These are phyloP conservation scores for Mycosphaerella arachidis DNA, from an alignment of 2,329 filamentous ascomycete species.

Conservation along the genomic window DNA sequence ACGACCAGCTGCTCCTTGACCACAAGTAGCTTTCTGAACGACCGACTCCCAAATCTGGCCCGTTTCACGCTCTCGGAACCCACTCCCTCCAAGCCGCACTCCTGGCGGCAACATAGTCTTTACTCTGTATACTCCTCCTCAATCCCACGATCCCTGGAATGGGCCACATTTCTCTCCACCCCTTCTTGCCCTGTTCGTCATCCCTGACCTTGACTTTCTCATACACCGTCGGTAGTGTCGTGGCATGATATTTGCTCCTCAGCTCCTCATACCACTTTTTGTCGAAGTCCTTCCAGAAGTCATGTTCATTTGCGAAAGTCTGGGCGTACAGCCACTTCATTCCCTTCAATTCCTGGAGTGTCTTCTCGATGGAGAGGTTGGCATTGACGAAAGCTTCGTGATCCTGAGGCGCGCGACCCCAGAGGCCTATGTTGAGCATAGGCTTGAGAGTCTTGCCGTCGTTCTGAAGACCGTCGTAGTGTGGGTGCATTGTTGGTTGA, in stretches of 20 bases:
- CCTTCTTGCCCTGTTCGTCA: slow-evolving; percentile 27
- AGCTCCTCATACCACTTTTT: slow-evolving; percentile 55
- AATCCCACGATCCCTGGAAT: slow-evolving; percentile 20
- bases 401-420: slow-evolving; percentile 49
- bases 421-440: slow-evolving; percentile 60
- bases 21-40: too few relatives aligned
- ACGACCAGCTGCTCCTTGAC: too few relatives aligned
- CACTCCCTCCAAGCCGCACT: slow-evolving; percentile 24
- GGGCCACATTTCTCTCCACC: slow-evolving; percentile 34
- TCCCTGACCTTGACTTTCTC: slow-evolving; percentile 59
- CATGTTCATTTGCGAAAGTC: slow-evolving; percentile 61
- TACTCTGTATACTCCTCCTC: slow-evolving; percentile 20
- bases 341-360: slow-evolving; percentile 55
- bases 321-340: slow-evolving; percentile 70
- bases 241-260: slow-evolving; percentile 55
- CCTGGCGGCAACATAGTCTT: slow-evolving; percentile 21
- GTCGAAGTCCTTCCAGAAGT: slow-evolving; percentile 66
- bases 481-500: slow-evolving; percentile 31
- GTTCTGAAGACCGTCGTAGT: slow-evolving; percentile 23
- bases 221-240: slow-evolving; percentile 59
- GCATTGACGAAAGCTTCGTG: slow-evolving; percentile 47
- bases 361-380: slow-evolving; percentile 59
- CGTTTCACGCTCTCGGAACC: slow-evolving; percentile 11
- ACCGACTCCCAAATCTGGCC: not conserved
- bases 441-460: slow-evolving; percentile 20